phyloP scores from a whole-genome alignment of 306 rosid species.

The Echinosophora koreensis region DNA sequence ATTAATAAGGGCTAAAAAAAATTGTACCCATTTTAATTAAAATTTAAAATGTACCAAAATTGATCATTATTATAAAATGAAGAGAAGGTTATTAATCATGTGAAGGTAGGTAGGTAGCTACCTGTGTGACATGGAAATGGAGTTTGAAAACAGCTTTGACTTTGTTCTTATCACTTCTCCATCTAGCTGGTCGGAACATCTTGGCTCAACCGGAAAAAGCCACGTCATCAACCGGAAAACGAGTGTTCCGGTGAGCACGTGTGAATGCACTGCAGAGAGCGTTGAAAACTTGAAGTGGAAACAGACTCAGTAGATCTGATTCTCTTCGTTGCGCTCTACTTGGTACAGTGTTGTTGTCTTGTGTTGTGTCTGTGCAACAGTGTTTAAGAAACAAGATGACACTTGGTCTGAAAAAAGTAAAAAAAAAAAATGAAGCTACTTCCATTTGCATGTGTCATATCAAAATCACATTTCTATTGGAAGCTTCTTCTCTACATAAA shows the following conservation, averaged over 20 bases:
- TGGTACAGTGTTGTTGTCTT: background rate
- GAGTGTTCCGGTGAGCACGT: constrained; percentile 28
- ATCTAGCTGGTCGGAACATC: constrained; percentile 85
- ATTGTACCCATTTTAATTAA: background rate
- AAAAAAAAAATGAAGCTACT: background rate
- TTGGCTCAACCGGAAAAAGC: constrained; percentile 44
- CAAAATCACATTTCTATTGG: constrained; percentile 40
- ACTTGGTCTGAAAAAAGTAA: constrained; percentile 15
- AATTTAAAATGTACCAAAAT: background rate
- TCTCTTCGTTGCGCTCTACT: background rate
- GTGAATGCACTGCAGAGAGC: constrained; percentile 32
- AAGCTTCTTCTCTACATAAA: constrained; percentile 59
- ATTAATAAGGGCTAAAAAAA: constrained; percentile 9
- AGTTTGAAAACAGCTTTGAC: constrained; percentile 86
- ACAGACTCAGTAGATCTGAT: constrained; percentile 48
- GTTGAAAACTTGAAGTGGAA: constrained; percentile 11
- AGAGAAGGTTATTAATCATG: background rate
- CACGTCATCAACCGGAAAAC: constrained; percentile 44
- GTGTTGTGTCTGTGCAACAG: constrained; percentile 46
- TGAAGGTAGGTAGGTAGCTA: constrained; percentile 22
- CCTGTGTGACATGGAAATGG: constrained; percentile 90
- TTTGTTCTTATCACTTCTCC: constrained; percentile 90
- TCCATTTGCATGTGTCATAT: background rate
- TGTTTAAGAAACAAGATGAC: constrained; percentile 49
- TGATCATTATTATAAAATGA: background rate